Base-by-base conservation (phyloP, 2,329 filamentous ascomycete genomes). In the Camptophora hylomeconis region DNA sequence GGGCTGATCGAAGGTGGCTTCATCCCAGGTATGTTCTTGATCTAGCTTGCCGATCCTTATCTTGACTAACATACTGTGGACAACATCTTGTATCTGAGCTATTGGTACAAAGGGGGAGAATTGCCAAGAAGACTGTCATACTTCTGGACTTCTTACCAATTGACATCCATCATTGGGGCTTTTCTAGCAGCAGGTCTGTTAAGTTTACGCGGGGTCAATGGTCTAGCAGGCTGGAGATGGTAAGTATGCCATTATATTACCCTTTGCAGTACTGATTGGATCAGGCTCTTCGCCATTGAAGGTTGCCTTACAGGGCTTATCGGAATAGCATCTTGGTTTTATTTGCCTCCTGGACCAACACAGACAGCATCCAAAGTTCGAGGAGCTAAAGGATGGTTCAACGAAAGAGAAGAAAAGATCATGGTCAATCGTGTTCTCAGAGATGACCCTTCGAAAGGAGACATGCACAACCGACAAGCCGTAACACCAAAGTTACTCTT, bases 331-430 rank as follows among this genome's bases (percentile, higher is more conserved):
- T 37, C 48, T 1, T 49, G 43, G 60, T 57, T 68, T 11, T 68
- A 71, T 38, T 58, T 75, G 10, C 69, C 69, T 0, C 52, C 57
- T 24, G 75, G 69, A 0, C 73, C 75, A 0, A 73, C 69, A 0
- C 61, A 69, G 24, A 80, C 75, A 4, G 47, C 46, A 2, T 40
- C 40, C 9, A 42, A 41, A 38, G 43, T 47, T 9, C 38, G 51
- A 16, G 49, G 50, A 2, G 5, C 10, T 3, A 22, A 22, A 12
- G 72, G 74, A 5, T 75, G 72, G 73, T 75, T 75, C 46, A 67
- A 56, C 2, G 72, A 74, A 43, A 57, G 64, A 1, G 70, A 80
- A 46, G 75, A 80, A 41, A 61, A 65, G 15, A 78, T 80, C 37
- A 70, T 80, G 61, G 64, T 75, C 17, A 80, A 77, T 42, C 25